A percentile compares a stretch with the other conserved stretches of the same genome.
Conservation (phyloP, 768 basidiomycete genomes). For the Tricholoma saponaceum region DNA sequence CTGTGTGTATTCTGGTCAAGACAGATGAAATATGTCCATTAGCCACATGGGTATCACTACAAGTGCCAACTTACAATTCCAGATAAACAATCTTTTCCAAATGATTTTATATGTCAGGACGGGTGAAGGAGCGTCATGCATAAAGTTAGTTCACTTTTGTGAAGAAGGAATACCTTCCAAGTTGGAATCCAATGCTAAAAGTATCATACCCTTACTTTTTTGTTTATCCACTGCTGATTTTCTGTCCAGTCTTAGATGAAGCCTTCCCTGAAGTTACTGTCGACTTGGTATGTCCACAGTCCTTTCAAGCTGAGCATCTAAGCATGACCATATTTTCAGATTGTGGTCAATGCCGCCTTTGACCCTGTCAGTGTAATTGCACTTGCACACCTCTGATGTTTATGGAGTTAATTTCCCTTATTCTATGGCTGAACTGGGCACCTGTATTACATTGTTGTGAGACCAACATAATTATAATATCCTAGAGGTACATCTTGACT, state of each 20-base stretch:
- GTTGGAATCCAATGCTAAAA: conserved; percentile 67
- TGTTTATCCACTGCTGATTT: background rate
- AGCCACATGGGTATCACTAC: background rate
- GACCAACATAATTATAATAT: background rate
- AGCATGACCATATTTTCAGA: conserved; percentile 23
- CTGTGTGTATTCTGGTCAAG: conserved; percentile 58
- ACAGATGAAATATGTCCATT: conserved; percentile 55
- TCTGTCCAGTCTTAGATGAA: conserved; percentile 46
- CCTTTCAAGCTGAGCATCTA: background rate
- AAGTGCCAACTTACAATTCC: background rate
- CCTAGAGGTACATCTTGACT: too few species aligned
- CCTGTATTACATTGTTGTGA: conserved; percentile 43
- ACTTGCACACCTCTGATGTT: conserved; percentile 56
- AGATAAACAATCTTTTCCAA: conserved; percentile 66
- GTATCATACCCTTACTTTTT: conserved; percentile 27
- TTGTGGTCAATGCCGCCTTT: conserved; percentile 42
- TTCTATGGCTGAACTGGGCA: conserved; percentile 46
- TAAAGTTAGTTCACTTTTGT: conserved; percentile 68
- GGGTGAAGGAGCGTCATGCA: conserved; percentile 66
- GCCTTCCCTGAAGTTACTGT: conserved; percentile 63
- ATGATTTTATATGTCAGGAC: conserved; percentile 62
- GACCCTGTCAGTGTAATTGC: conserved; percentile 43
- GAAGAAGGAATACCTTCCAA: conserved; percentile 60
- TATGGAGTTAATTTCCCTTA: conserved; percentile 39
- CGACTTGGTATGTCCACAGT: conserved; percentile 42